A percentile compares a stretch with the other conserved stretches of the same genome.
Conservation (phyloP, 305 asterid genomes). For the Euphrasia arctica region DNA sequence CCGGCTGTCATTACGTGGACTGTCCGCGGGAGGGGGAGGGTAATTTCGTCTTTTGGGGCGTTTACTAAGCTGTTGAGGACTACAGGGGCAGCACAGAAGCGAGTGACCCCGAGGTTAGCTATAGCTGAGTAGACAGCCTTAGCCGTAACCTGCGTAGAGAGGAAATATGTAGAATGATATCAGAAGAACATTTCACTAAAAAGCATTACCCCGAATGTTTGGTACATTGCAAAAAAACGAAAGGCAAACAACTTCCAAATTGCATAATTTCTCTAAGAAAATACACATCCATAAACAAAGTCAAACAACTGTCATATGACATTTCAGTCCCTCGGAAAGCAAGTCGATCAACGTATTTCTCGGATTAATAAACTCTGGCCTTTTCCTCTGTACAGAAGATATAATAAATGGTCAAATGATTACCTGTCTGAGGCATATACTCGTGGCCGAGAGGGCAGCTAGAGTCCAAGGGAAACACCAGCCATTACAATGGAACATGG, state of each 20-base stretch:
- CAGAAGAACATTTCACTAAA: no score
- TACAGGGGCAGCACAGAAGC: constrained; percentile 75
- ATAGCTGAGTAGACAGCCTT: constrained; percentile 60
- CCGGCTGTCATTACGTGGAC: constrained; percentile 79
- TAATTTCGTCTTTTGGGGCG: constrained; percentile 45
- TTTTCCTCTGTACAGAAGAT: background rate
- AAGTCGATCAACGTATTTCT: no score
- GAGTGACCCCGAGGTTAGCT: constrained; percentile 55
- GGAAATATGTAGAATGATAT: background rate
- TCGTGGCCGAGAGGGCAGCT: constrained; percentile 65
- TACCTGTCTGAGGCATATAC: constrained; percentile 72
- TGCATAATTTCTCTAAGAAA: no score
- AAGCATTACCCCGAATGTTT: no score
- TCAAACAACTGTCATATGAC: no score
- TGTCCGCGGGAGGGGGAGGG: constrained; percentile 63
- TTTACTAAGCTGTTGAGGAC: constrained; percentile 62
- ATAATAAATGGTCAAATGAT: background rate
- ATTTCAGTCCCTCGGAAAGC: no score
- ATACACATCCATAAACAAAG: no score
- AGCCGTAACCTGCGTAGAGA: constrained; percentile 42
- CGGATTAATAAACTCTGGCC: no score
- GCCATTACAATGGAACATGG: constrained; percentile 77
- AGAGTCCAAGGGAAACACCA: constrained; percentile 80
- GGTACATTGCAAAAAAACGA: no score
- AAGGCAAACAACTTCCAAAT: no score